A percentile compares a stretch with the other conserved stretches of the same genome.
These are phyloP conservation scores for Coffea humblotiana DNA, from an alignment of 305 asterid genomes.

Conservation along the genomic window DNA sequence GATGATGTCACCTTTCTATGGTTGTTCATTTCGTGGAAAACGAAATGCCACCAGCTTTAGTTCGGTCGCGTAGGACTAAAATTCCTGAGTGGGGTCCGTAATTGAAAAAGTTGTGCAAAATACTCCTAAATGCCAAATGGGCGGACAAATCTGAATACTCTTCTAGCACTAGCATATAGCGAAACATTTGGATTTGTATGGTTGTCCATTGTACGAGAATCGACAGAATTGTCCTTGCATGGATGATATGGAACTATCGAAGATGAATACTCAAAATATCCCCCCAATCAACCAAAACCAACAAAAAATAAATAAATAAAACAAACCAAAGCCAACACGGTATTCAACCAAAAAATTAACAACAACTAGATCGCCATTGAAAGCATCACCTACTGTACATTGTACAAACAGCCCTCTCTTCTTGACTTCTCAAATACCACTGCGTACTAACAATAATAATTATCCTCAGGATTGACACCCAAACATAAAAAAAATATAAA, in stretches of 20 bases:
- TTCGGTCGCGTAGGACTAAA: not conserved
- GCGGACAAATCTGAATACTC: too few relatives aligned
- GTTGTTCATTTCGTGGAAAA: not conserved
- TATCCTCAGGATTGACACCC: too few relatives aligned
- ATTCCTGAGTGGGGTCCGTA: not conserved
- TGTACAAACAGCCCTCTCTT: not conserved
- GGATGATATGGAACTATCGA: not conserved
- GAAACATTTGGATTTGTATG: not conserved
- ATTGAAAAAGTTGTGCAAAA: not conserved
- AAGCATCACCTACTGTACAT: slow-evolving; percentile 12
- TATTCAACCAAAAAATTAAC: not conserved
- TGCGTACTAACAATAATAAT: not conserved
- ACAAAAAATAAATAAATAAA: not conserved
- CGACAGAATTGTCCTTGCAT: not conserved
- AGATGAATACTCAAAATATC: not conserved
- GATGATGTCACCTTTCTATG: not conserved
- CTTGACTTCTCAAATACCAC: not conserved
- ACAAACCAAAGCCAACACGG: not conserved
- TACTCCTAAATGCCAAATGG: not conserved
- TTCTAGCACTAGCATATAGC: not conserved
- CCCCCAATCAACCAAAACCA: too few relatives aligned
- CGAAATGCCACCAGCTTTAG: not conserved
- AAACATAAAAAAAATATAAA: not conserved
- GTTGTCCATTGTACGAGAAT: slow-evolving; percentile 1
- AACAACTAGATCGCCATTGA: not conserved